Evolutionary conservation across 1,139 yeast species (phyloP).

Genomic region (Spathaspora jeffriesii): DNA sequence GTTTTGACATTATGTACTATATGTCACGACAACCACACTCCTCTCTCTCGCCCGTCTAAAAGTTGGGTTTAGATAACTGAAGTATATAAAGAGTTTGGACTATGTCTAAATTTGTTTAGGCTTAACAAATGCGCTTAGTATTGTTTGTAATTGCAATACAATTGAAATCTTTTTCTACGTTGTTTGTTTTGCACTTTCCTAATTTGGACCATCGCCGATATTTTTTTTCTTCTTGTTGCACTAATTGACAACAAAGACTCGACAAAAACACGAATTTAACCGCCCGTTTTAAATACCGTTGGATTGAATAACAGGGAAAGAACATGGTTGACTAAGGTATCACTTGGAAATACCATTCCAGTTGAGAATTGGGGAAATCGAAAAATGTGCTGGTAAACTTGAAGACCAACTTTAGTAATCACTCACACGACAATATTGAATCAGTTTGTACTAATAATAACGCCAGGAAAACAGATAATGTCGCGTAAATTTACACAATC

Average conservation of each 20-base stretch:
- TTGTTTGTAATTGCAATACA: constrained; percentile 1
- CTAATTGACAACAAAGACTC: neutral
- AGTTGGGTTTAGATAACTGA: neutral
- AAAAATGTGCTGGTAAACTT: too few relatives aligned
- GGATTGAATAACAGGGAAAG: too few relatives aligned
- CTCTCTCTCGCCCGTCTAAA: neutral
- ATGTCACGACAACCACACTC: neutral
- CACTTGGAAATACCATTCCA: neutral
- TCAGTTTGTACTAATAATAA: too few relatives aligned
- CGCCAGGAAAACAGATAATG: too few relatives aligned
- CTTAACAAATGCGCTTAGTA: neutral
- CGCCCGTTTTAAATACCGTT: too few relatives aligned
- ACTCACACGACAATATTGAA: neutral
- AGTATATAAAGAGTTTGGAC: neutral
- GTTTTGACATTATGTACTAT: neutral
- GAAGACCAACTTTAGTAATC: neutral
- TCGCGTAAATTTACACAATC: too few relatives aligned
- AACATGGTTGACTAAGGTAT: too few relatives aligned
- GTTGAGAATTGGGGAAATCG: too few relatives aligned
- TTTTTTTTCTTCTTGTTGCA: neutral
- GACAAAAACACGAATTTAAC: neutral
- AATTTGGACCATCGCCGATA: neutral
- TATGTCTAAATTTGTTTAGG: neutral
- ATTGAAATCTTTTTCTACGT: neutral
- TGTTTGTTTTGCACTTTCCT: constrained; percentile 1